Conservation (phyloP, 768 basidiomycete genomes). For the Tulasnella sp. region DNA sequence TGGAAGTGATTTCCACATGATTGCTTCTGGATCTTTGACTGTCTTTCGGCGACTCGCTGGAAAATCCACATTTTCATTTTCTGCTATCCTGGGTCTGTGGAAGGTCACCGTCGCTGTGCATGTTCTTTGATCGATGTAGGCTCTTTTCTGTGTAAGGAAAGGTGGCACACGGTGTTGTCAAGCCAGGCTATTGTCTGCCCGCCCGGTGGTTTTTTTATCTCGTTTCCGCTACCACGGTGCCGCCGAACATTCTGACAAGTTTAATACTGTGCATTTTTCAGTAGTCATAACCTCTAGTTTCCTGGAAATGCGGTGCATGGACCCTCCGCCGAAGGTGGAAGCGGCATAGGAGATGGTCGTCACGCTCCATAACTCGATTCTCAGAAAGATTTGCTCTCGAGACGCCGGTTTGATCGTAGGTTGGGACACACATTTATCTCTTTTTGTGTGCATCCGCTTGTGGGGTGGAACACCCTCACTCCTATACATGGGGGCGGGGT, state of each 20-base stretch:
- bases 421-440: not conserved
- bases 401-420: not conserved
- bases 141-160: not conserved
- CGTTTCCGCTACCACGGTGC: not conserved
- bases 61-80: not conserved
- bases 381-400: not conserved
- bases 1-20: not conserved
- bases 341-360: not conserved
- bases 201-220: not conserved
- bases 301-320: not conserved
- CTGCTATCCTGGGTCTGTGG: not conserved
- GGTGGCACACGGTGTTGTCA: not conserved
- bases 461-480: not conserved
- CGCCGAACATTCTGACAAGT: not conserved
- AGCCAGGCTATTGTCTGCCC: not conserved
- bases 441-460: not conserved
- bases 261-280: not conserved
- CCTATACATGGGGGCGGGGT: not conserved
- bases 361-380: not conserved
- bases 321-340: not conserved
- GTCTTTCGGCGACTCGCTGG: conserved; percentile 1
- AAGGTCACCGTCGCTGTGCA: not conserved
- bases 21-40: not conserved
- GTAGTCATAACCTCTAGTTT: not conserved
- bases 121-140: not conserved